A percentile compares a stretch with the other conserved stretches of the same genome.
These are phyloP conservation scores for Purpureocillium lavendulum DNA, from an alignment of 2,329 filamentous ascomycete genomes.

Conservation along the genomic window DNA sequence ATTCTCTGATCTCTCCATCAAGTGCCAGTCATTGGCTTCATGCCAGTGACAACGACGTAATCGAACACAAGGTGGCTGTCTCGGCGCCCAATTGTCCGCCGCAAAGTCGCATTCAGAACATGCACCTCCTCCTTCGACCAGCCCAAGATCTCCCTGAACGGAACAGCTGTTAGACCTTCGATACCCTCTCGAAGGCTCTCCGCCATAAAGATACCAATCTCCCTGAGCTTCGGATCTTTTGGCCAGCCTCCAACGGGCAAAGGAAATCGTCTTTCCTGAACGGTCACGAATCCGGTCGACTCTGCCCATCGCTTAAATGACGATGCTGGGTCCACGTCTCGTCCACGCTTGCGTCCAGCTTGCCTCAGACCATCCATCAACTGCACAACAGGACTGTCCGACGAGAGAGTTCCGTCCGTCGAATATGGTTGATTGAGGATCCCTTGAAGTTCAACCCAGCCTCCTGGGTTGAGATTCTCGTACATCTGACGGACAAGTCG, in stretches of 20 bases:
- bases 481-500: neutral
- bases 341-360: neutral
- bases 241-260: neutral
- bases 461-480: neutral
- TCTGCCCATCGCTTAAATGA: conserved; percentile 1
- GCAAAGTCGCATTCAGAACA: neutral
- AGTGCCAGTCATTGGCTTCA: neutral
- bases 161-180: neutral
- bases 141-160: neutral
- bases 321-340: neutral
- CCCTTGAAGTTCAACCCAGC: conserved; percentile 1
- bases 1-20: too few species aligned
- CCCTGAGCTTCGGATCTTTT: neutral
- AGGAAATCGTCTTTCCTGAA: neutral
- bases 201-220: neutral
- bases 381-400: neutral
- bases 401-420: neutral
- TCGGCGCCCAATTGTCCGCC: neutral
- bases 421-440: conserved; percentile 1
- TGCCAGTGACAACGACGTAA: neutral
- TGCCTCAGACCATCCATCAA: conserved; percentile 1
- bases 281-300: neutral
- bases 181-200: neutral
- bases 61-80: neutral
- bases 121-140: neutral